These are phyloP conservation scores for Bipolaris bicolor DNA, from an alignment of 2,329 filamentous ascomycete species.

Conservation along the genomic window DNA sequence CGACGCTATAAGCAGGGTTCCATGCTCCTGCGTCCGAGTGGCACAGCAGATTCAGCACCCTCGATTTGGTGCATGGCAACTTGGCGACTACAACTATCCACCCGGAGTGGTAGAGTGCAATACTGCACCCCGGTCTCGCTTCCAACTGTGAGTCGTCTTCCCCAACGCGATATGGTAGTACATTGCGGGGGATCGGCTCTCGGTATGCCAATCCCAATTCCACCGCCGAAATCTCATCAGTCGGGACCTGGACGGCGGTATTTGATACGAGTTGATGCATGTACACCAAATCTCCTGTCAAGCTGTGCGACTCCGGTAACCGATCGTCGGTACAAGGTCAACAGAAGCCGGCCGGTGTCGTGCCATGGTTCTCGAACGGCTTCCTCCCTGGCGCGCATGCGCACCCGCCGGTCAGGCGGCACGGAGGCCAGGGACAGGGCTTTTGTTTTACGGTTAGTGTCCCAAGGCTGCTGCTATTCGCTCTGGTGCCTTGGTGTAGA, in stretches of 20 bases:
- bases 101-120: slow-evolving; percentile 2
- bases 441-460: slow-evolving; percentile 5
- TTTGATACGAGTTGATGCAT: not conserved
- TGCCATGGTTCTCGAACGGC: slow-evolving; percentile 18
- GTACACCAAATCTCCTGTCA: not conserved
- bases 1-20: not conserved
- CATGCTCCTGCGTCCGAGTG: not conserved
- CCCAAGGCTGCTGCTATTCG: not conserved
- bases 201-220: slow-evolving; percentile 1
- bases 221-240: not conserved
- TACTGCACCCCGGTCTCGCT: slow-evolving; percentile 26
- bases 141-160: slow-evolving; percentile 18
- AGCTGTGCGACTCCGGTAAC: not conserved
- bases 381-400: slow-evolving; percentile 1
- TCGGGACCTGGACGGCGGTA: not conserved
- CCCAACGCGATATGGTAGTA: slow-evolving; percentile 27
- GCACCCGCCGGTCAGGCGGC: slow-evolving; percentile 8
- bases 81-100: not conserved
- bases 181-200: slow-evolving; percentile 39
- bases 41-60: slow-evolving; percentile 3
- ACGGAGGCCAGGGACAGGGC: slow-evolving; percentile 1
- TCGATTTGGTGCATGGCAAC: not conserved
- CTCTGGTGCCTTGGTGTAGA: slow-evolving; percentile 20
- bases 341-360: slow-evolving; percentile 10
- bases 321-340: slow-evolving; percentile 6